phyloP scores from a whole-genome alignment of 805 yeast species.

The Scheffersomyces lignosus region DNA sequence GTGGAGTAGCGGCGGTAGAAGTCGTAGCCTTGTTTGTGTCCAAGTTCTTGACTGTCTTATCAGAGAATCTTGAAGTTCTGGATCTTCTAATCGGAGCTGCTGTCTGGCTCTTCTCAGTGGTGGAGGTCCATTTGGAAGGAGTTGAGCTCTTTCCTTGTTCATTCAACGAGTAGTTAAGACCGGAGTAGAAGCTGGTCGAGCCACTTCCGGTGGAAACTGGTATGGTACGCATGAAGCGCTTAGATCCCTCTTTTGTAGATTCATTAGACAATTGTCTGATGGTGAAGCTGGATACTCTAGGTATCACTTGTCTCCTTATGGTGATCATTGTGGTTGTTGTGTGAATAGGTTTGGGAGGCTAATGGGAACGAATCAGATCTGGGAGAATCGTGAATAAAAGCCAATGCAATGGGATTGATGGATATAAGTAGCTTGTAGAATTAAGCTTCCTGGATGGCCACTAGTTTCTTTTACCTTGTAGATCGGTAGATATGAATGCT shows the following conservation, averaged over 20 bases:
- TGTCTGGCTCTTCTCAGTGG: constrained; percentile 1
- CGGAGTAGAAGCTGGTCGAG: constrained; percentile 7
- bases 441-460: too few species aligned
- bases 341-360: too few species aligned
- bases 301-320: constrained; percentile 8
- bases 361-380: too few species aligned
- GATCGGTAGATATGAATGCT: too few species aligned
- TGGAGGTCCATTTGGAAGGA: constrained; percentile 30
- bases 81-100: constrained; percentile 28
- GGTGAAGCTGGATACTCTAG: constrained; percentile 1
- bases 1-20: constrained; percentile 3
- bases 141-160: constrained; percentile 6
- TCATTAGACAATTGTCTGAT: constrained; percentile 20
- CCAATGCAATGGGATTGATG: too few species aligned
- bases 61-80: constrained; percentile 29
- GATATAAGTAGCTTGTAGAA: too few species aligned
- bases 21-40: constrained; percentile 3
- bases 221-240: constrained; percentile 37
- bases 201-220: constrained; percentile 18
- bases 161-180: constrained; percentile 12
- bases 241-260: constrained; percentile 20
- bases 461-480: too few species aligned
- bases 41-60: constrained; percentile 9
- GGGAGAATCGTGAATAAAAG: too few species aligned
- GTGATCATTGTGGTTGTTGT: constrained; percentile 7